Percentiles rank a stretch among this genome's conserved stretches.
Conservation (phyloP, 202 grass and related monocot genomes). For the Zizania palustris region DNA sequence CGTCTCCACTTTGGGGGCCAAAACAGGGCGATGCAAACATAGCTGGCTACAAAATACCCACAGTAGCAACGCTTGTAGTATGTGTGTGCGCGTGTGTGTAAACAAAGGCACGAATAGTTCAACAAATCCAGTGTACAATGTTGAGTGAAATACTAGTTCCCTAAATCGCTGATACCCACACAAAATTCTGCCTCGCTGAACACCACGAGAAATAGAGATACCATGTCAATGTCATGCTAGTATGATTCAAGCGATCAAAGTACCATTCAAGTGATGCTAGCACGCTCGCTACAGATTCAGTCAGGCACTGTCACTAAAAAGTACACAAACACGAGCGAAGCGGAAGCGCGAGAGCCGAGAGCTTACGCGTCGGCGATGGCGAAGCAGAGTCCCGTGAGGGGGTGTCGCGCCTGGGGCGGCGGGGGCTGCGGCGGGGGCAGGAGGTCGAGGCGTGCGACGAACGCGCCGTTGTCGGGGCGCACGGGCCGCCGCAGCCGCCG, state of each 20-base stretch:
- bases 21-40: not conserved
- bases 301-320: not conserved
- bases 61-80: not conserved
- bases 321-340: not conserved
- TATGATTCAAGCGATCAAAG: conserved; percentile 10
- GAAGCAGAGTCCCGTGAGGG: conserved; percentile 83
- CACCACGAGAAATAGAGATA: not conserved
- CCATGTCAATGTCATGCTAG: not conserved
- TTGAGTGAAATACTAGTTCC: conserved; percentile 9
- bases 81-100: not conserved
- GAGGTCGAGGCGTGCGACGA: conserved; percentile 73
- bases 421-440: conserved; percentile 78
- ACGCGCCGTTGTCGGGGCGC: conserved; percentile 76
- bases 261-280: not conserved
- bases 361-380: conserved; percentile 85
- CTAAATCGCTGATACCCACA: not conserved
- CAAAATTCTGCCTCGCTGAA: not conserved
- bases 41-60: not conserved
- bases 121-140: not conserved
- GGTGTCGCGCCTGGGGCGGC: conserved; percentile 89
- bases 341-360: conserved; percentile 23
- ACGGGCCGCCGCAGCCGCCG: conserved; percentile 61
- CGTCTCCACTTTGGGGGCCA: not conserved
- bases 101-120: not conserved
- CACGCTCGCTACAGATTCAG: conserved; percentile 14